Evolutionary conservation across 495 filamentous ascomycete species (phyloP), one percentile per base, ranked within the genome.

Genomic region (Penicillium ucsense): DNA sequence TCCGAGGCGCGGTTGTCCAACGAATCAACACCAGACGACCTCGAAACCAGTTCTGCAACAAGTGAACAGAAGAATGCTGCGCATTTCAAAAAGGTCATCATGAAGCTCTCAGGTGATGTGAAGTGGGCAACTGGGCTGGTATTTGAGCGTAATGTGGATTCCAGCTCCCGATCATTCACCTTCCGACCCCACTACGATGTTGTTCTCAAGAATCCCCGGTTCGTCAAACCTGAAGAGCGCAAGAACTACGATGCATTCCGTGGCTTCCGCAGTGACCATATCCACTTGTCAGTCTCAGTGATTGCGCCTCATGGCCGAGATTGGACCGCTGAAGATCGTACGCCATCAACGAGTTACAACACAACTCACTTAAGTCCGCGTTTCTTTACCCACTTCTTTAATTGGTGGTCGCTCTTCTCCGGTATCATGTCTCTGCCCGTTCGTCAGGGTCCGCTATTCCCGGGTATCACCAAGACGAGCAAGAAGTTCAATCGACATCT

Each of bases 401-500:
- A 84, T 54, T 98, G 92, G 92, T 97, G 89, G 91, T 86, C 85
- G 8, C 78, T 97, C 50, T 98, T 98, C 67, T 88, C 88, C 5
- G 91, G 91, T 1, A 84, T 87, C 9, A 90, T 98, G 83, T 92
- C 92, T 8, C 78, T 98, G 29, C 92, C 92, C 29, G 84, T 98
- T 46, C 85, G 92, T 1, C 92, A 98, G 65, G 92, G 92, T 6
- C 76, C 75, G 31, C 74, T 98, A 8, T 98, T 87, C 80, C 92
- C 89, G 9, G 90, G 88, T 6, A 71, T 85, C 41, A 90, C 95
- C 41, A 97, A 95, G 68, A 90, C 89, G 35, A 95, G 86, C 68
- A 98, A 97, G 71, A 98, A 98, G 63, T 97, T 98, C 64, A 91
- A 90, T 31, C 82, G 94, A 41, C 92, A 98, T 67, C 71, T 98